Base-by-base conservation (phyloP, 2,329 filamentous ascomycete genomes). In the Colletotrichum horii region DNA sequence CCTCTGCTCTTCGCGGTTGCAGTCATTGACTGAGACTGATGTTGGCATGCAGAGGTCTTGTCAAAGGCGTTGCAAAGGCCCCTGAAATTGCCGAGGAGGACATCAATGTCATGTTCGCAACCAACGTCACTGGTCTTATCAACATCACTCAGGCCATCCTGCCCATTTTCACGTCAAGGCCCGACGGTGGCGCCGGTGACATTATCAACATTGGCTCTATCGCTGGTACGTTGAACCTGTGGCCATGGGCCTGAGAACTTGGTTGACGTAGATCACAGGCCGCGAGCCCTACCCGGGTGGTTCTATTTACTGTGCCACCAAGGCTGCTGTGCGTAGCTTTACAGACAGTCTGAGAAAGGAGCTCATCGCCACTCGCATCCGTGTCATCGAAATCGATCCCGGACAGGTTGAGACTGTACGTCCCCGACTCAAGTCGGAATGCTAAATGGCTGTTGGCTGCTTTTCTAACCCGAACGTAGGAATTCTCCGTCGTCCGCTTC, bases 131-230 rank as follows among this genome's bases (percentile, higher is more conserved):
- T 3, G 97, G 97, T 32, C 89, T 99, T 38, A 97, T 99, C 88
- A 95, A 96, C 88, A 95, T 98, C 94, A 98, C 97, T 1, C 97
- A 99, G 88, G 95, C 95, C 61, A 89, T 98, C 56, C 85, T 98
- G 22, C 92, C 94, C 68, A 93, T 96, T 83, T 97, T 96, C 89
- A 94, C 95, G 85, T 88, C 91, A 80, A 94, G 90, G 84, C 91
- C 86, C 82, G 90, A 96, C 72, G 93, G 94, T 75, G 96, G 96
- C 73, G 88, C 91, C 58, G 96, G 96, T 80, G 97, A 98, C 83
- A 96, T 99, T 83, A 98, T 99, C 87, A 98, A 98, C 82, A 87
- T 98, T 81, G 96, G 96, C 77, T 96, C 93, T 79, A 96, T 98
- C 82, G 96, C 96, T n/a, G 96, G 84, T 83, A 76, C n/a, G 79